These are phyloP conservation scores for Neonectria sp. DNA, from an alignment of 2,329 filamentous ascomycete genomes.

Conservation along the genomic window DNA sequence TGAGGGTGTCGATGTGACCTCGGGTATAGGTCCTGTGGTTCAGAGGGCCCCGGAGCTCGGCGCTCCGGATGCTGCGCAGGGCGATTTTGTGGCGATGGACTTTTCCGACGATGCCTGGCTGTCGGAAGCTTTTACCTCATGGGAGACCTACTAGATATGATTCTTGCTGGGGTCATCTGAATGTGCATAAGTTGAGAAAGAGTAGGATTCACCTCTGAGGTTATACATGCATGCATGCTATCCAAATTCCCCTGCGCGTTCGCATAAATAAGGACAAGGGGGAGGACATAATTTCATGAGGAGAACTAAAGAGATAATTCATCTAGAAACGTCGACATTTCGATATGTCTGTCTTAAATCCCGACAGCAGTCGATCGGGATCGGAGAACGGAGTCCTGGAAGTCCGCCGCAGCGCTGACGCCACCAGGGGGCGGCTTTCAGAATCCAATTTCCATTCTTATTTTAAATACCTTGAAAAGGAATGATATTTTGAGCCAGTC, in stretches of 20 bases:
- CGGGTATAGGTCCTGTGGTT: neutral
- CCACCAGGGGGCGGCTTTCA: neutral
- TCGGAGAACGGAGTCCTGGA: neutral
- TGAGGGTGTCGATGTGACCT: constrained; percentile 9
- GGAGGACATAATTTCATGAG: neutral
- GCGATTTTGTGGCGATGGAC: constrained; percentile 22
- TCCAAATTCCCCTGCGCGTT: neutral
- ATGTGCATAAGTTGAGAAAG: neutral
- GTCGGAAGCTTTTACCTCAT: constrained; percentile 23
- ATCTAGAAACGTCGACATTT: neutral
- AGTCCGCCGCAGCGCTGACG: neutral
- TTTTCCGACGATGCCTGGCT: constrained; percentile 27
- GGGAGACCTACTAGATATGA: constrained; percentile 40
- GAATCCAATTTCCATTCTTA: too few species aligned
- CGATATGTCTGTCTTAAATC: neutral
- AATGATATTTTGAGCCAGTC: too few species aligned
- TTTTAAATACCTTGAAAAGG: too few species aligned
- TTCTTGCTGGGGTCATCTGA: neutral
- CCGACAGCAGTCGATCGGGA: neutral
- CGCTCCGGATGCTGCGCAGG: neutral
- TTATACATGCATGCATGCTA: neutral
- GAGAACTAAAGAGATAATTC: neutral
- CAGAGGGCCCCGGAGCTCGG: neutral
- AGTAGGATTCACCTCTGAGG: neutral
- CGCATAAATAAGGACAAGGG: neutral